Evolutionary conservation across 345 rosid species (phyloP).

Genomic region (Chamaenerion angustifolium): DNA sequence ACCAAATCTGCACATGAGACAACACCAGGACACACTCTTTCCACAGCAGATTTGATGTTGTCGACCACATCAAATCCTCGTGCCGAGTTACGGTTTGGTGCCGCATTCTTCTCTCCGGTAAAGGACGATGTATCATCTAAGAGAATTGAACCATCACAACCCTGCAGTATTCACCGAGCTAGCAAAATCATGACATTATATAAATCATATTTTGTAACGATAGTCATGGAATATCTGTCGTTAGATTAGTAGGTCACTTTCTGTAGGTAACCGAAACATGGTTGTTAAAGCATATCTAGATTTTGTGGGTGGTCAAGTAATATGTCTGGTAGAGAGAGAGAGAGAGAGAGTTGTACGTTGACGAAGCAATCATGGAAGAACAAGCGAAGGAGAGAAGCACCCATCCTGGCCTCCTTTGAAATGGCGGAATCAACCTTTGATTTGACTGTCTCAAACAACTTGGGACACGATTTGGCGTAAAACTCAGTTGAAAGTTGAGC

Average conservation of each 20-base stretch:
- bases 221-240: too few species aligned
- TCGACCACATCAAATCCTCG: slow-evolving; percentile 37
- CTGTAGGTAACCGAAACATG: neutral
- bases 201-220: too few species aligned
- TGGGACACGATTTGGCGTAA: slow-evolving; percentile 58
- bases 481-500: slow-evolving; percentile 64
- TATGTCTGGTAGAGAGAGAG: too few species aligned
- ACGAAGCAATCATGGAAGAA: slow-evolving; percentile 93
- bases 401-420: slow-evolving; percentile 39
- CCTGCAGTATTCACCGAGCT: slow-evolving; percentile 24
- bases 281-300: too few species aligned
- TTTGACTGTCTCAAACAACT: slow-evolving; percentile 33
- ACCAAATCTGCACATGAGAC: slow-evolving; percentile 48
- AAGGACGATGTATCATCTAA: slow-evolving; percentile 34
- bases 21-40: slow-evolving; percentile 30
- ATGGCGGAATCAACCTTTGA: slow-evolving; percentile 42
- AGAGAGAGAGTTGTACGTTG: slow-evolving; percentile 27
- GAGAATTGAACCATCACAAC: slow-evolving; percentile 44
- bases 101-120: slow-evolving; percentile 40
- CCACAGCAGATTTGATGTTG: slow-evolving; percentile 29
- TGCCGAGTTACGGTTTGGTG: slow-evolving; percentile 24
- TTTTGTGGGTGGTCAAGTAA: neutral
- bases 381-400: slow-evolving; percentile 75
- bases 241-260: too few species aligned
- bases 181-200: too few species aligned